Evolutionary conservation across 176 grass and related monocot genomes (phyloP), one percentile per base, ranked within the genome.

Genomic region (Sorghum bicolor): DNA sequence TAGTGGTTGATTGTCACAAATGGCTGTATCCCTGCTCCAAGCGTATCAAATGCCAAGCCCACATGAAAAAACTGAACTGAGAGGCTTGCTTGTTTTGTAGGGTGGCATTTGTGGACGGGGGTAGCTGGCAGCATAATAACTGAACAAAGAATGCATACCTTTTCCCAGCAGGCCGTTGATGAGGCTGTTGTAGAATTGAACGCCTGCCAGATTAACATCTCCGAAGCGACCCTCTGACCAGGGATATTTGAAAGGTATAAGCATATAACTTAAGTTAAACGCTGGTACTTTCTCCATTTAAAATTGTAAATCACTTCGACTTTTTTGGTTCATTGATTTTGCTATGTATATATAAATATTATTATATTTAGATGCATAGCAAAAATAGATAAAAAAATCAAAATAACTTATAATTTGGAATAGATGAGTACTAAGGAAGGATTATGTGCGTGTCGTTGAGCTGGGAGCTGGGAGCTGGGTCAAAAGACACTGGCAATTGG

Each of bases 1-100:
- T 82, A 94, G 74, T 94, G 92, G 32, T 89, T 85, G 55, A 94
- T 34, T 0, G 89, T 91, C 67, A 94, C 89, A 80, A 94, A 94
- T 84, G 92, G 92, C n/a, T 84, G 65, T 77, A 94, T 89, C 32
- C 92, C 89, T 94, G 76, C 62, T 65, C 80, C 64, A 79, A 60
- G 12, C 9, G 64, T 62, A 40, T 44, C 10, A 37, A 50, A n/a
- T 43, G 25, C 32, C 4, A 65, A 25, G 28, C 43, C 22, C 5
- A 67, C 17, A 48, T 66, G 62, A 67, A 29, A 24, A 33, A 19
- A 65, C 4, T 67, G 40, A 24, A 22, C 28, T 65, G 26, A 33
- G 45, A 57, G 10, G 28, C 45, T 13, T 79, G 11, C 77, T 13
- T 79, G 61, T 79, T 79, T 66, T 79, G 28, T 17, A n/a, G 9